Percentiles rank a stretch among this genome's conserved stretches.
Conservation (phyloP, 2,329 filamentous ascomycete species). For the Cladosporium velox region DNA sequence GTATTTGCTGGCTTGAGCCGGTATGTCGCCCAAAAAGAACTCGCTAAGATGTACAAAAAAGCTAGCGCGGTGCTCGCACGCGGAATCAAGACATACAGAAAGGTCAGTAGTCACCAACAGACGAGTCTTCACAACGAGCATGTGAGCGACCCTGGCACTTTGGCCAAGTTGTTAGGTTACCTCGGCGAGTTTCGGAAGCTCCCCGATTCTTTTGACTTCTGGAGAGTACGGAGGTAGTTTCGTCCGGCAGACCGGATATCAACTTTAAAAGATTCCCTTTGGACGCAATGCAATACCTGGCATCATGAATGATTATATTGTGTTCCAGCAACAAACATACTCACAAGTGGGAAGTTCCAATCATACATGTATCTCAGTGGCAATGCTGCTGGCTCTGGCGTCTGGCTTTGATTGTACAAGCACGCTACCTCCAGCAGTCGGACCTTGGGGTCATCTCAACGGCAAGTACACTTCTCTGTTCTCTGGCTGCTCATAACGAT, state of each 20-base stretch:
- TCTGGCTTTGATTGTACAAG: too few relatives aligned
- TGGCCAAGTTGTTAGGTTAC: not conserved
- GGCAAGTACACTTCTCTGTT: too few relatives aligned
- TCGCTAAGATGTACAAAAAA: not conserved
- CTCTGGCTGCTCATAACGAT: too few relatives aligned
- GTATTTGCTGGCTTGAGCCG: not conserved
- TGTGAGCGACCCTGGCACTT: conserved; percentile 4
- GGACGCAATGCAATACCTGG: too few relatives aligned
- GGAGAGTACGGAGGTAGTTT: not conserved
- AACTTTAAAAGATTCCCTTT: not conserved
- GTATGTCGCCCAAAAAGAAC: not conserved
- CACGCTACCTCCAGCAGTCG: too few relatives aligned
- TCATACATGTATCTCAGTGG: too few relatives aligned
- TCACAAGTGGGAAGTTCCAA: not conserved
- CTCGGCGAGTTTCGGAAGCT: not conserved
- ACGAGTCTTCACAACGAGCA: not conserved
- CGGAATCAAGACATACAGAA: not conserved
- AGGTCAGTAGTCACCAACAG: not conserved
- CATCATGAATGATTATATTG: too few relatives aligned
- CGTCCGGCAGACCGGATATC: not conserved
- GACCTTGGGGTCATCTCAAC: too few relatives aligned
- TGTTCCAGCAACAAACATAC: not conserved
- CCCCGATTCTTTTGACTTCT: not conserved
- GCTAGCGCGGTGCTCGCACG: not conserved
- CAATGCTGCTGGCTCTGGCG: too few relatives aligned